Evolutionary conservation across 139 green algal species (phyloP), one percentile per base, ranked within the genome.

Genomic region (Penium margaritaceum): DNA sequence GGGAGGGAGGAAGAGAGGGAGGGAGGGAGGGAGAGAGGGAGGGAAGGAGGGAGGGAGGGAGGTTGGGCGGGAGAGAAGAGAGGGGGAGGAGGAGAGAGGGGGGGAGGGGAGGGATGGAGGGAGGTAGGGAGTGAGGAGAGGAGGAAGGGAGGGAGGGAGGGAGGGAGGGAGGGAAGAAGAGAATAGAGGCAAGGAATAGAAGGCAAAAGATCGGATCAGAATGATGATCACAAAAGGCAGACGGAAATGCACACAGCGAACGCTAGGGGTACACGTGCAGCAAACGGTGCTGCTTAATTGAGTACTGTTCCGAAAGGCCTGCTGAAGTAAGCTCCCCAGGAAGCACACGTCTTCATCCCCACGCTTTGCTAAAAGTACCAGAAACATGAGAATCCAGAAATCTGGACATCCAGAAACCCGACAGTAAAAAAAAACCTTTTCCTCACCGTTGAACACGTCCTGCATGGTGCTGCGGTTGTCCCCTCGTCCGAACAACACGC

Each of bases 221-320:
- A n/a, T n/a, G n/a, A n/a, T n/a, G n/a, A n/a, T n/a, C n/a, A n/a
- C n/a, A n/a, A n/a, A n/a, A n/a, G n/a, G n/a, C n/a, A n/a, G n/a
- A n/a, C n/a, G n/a, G n/a, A n/a, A n/a, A n/a, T n/a, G n/a, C n/a
- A n/a, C n/a, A n/a, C n/a, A n/a, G n/a, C n/a, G n/a, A n/a, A n/a
- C n/a, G n/a, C n/a, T n/a, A n/a, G 58, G 76, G 72, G 66, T 84
- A 86, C 2, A 77, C 76, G 33, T 84, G 29, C 58, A 84, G 76
- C 6, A 86, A 55, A 24, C 71, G 30, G 53, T 67, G 73, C 57
- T 75, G 69, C 15, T 74, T 68, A 32, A 84, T 21, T 32, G 74
- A 63, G 54, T 80, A 86, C 9, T 77, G 74, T 39, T 83, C 41
- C 43, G 70, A 55, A 19, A 41, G 38, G 53, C n/a, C n/a, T n/a